Conservation (phyloP, 805 yeast species). For the Metschnikowia sp. region DNA sequence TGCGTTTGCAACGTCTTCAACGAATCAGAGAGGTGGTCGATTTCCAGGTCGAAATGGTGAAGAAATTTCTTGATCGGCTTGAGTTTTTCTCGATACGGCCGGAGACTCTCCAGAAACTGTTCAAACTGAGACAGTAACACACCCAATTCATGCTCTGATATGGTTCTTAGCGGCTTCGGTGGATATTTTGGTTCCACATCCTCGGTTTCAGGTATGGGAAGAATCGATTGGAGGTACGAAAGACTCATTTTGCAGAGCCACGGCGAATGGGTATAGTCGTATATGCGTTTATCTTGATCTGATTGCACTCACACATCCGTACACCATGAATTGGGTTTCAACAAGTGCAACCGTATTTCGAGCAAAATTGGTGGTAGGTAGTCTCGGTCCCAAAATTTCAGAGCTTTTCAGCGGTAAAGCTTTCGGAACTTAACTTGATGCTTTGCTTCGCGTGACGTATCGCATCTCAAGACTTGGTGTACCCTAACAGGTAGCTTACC, state of each 20-base stretch:
- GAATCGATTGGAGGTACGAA: constrained; percentile 15
- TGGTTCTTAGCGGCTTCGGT: constrained; percentile 3
- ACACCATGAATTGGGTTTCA: too few relatives aligned
- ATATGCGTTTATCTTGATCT: too few relatives aligned
- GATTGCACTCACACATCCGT: too few relatives aligned
- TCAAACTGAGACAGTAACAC: constrained; percentile 16
- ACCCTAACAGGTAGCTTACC: too few relatives aligned
- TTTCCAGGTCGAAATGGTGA: constrained; percentile 53
- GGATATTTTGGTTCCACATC: not conserved
- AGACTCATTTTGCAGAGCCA: constrained; percentile 11
- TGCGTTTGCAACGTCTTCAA: constrained; percentile 33
- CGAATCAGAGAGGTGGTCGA: constrained; percentile 29
- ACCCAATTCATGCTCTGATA: constrained; percentile 17
- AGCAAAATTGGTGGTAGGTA: too few relatives aligned
- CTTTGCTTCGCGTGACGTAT: too few relatives aligned
- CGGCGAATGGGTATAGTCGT: too few relatives aligned
- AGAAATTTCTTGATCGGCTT: constrained; percentile 54
- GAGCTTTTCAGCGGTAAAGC: too few relatives aligned
- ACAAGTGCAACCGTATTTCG: too few relatives aligned
- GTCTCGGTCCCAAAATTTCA: too few relatives aligned
- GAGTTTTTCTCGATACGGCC: constrained; percentile 24
- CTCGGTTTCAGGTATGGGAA: constrained; percentile 7
- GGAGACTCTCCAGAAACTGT: constrained; percentile 8
- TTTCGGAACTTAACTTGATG: too few relatives aligned
- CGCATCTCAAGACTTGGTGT: too few relatives aligned